Percentiles rank a stretch among this genome's conserved stretches.
Conservation (phyloP, 768 basidiomycete species). For the Boletus edulis region DNA sequence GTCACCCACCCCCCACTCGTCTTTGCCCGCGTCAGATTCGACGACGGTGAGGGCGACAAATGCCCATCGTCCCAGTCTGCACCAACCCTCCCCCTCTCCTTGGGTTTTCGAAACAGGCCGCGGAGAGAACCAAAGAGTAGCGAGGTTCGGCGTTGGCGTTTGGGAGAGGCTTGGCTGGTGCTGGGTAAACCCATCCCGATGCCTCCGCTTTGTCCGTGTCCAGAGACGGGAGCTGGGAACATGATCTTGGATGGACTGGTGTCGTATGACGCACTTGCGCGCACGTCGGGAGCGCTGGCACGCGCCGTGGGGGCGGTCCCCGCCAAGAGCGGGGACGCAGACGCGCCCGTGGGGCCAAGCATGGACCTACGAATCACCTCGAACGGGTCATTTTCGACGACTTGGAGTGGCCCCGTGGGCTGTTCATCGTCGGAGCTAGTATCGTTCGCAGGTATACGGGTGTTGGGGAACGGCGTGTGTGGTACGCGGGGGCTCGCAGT, state of each 20-base stretch:
- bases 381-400: conserved; percentile 28
- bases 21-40: neutral
- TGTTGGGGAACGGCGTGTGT: neutral
- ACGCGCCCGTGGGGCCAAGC: neutral
- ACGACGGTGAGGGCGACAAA: neutral
- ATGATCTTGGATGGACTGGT: neutral
- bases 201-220: neutral
- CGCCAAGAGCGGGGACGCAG: neutral
- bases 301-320: neutral
- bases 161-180: neutral
- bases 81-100: conserved; percentile 1
- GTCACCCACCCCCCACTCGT: conserved; percentile 24
- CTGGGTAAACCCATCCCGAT: neutral
- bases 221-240: neutral
- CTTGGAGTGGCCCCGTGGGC: conserved; percentile 14
- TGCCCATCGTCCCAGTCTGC: conserved; percentile 11
- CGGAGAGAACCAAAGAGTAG: conserved; percentile 25
- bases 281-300: conserved; percentile 3
- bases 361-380: conserved; percentile 12
- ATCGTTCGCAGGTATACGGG: neutral
- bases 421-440: conserved; percentile 20
- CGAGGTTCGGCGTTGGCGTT: conserved; percentile 23
- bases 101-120: conserved; percentile 26
- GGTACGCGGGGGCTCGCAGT: neutral
- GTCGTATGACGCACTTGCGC: neutral